Percentiles rank a stretch among this genome's conserved stretches.
Conservation (phyloP, 2,329 filamentous ascomycete genomes). For the Fusarium pseudoanthophilum region DNA sequence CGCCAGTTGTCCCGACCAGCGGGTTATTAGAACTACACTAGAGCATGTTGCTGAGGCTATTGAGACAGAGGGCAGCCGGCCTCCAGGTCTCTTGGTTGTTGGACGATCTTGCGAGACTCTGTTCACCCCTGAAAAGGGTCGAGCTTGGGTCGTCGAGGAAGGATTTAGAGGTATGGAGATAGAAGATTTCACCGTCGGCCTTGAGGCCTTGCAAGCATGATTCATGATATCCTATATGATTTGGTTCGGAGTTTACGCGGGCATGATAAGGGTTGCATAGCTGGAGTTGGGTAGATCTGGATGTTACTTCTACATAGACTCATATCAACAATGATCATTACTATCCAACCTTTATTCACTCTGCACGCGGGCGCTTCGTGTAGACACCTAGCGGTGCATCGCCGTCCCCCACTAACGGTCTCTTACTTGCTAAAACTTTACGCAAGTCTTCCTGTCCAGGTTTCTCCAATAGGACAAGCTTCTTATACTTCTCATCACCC, state of each 20-base stretch:
- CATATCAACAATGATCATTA: not conserved
- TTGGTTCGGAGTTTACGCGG: constrained; percentile 19
- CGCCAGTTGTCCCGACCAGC: constrained; percentile 92
- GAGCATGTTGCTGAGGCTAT: constrained; percentile 82
- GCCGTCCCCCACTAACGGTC: not conserved
- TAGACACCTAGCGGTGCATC: not conserved
- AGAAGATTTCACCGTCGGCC: constrained; percentile 43
- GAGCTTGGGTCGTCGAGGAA: constrained; percentile 87
- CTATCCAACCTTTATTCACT: not conserved
- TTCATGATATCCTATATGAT: not conserved
- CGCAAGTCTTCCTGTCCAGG: not conserved
- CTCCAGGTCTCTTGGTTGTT: constrained; percentile 88
- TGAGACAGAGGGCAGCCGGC: constrained; percentile 87
- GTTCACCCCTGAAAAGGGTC: constrained; percentile 64
- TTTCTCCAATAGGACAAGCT: not conserved
- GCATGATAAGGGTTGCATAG: constrained; percentile 30
- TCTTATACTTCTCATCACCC: constrained; percentile 3
- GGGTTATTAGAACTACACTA: constrained; percentile 89
- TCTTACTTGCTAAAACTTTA: not conserved
- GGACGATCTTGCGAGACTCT: constrained; percentile 86
- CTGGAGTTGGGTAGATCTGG: constrained; percentile 30
- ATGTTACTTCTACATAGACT: not conserved
- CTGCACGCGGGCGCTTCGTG: not conserved
- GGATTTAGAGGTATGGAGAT: constrained; percentile 80
- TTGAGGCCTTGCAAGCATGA: constrained; percentile 40